Conservation (phyloP, 345 rosid species). For the Brassica carinata region DNA sequence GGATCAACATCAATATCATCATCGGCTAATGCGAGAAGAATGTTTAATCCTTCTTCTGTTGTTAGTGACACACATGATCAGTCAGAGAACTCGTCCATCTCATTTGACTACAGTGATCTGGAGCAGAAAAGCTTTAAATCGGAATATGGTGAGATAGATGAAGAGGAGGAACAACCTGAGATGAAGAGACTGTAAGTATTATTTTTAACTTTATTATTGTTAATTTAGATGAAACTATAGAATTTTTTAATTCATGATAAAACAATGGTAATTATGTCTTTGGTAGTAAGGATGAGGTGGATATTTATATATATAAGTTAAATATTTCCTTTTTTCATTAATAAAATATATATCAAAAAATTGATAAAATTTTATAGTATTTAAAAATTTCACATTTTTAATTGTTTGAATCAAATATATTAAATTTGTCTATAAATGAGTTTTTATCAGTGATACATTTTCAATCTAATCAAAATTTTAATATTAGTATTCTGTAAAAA, state of each 20-base stretch:
- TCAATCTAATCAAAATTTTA: not conserved
- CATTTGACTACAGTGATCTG: constrained; percentile 68
- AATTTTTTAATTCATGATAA: too few species aligned
- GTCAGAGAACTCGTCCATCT: constrained; percentile 78
- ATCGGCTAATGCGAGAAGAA: constrained; percentile 38
- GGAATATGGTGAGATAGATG: constrained; percentile 59
- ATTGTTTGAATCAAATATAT: not conserved
- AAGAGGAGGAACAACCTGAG: constrained; percentile 76
- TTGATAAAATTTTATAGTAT: too few species aligned
- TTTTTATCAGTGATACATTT: not conserved
- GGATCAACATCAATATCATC: not conserved
- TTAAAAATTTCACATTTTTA: not conserved
- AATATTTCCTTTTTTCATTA: not conserved
- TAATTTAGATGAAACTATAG: too few species aligned
- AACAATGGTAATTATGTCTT: too few species aligned
- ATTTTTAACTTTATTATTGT: too few species aligned
- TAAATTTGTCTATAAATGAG: not conserved
- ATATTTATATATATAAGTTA: too few species aligned
- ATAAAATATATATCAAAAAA: too few species aligned
- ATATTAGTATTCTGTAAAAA: not conserved
- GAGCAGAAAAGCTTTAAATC: constrained; percentile 66
- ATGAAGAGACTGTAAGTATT: constrained; percentile 43
- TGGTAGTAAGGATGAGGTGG: too few species aligned
- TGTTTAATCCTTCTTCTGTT: constrained; percentile 33
- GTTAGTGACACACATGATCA: constrained; percentile 54